phyloP scores from a whole-genome alignment of 2,329 filamentous ascomycete genomes.

The Verticillium zaregamsianum region DNA sequence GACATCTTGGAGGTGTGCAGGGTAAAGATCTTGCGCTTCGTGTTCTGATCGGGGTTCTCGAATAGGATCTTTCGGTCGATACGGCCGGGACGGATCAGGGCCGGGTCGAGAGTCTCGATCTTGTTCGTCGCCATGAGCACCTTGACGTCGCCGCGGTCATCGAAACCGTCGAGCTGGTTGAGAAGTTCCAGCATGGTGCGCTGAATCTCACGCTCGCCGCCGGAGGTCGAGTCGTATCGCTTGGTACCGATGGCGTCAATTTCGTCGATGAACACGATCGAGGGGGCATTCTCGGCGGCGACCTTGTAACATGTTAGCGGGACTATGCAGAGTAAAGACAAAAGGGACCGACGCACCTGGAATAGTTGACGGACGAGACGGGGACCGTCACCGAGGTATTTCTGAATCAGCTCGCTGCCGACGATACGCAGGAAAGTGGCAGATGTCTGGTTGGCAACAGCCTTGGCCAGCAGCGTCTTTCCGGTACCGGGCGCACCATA shows the following conservation, averaged over 20 bases:
- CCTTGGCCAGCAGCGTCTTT: slow-evolving; percentile 98
- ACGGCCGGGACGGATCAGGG: slow-evolving; percentile 91
- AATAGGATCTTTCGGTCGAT: slow-evolving; percentile 96
- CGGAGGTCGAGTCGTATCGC: slow-evolving; percentile 95
- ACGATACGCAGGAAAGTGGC: slow-evolving; percentile 98
- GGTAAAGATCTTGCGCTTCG: slow-evolving; percentile 95
- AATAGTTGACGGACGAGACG: slow-evolving; percentile 93
- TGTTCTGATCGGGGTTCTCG: slow-evolving; percentile 73
- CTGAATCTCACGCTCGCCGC: slow-evolving; percentile 95
- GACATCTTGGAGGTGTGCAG: slow-evolving; percentile 99
- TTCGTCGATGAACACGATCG: slow-evolving; percentile 98
- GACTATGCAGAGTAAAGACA: not conserved
- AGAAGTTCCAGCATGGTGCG: slow-evolving; percentile 97
- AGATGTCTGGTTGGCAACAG: slow-evolving; percentile 95
- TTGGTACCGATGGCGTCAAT: slow-evolving; percentile 99
- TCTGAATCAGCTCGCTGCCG: slow-evolving; percentile 97
- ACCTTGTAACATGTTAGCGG: slow-evolving; percentile 46
- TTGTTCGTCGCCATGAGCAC: slow-evolving; percentile 99
- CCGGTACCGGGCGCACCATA: slow-evolving; percentile 95
- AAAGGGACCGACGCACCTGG: slow-evolving; percentile 49
- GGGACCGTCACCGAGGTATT: slow-evolving; percentile 95
- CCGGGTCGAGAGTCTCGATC: slow-evolving; percentile 95
- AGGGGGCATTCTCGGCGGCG: slow-evolving; percentile 90
- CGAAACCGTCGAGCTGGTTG: slow-evolving; percentile 97
- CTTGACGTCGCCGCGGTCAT: slow-evolving; percentile 97